phyloP scores from a whole-genome alignment of 352 stramenopile genomes.

The Globisporangium spinosum region DNA sequence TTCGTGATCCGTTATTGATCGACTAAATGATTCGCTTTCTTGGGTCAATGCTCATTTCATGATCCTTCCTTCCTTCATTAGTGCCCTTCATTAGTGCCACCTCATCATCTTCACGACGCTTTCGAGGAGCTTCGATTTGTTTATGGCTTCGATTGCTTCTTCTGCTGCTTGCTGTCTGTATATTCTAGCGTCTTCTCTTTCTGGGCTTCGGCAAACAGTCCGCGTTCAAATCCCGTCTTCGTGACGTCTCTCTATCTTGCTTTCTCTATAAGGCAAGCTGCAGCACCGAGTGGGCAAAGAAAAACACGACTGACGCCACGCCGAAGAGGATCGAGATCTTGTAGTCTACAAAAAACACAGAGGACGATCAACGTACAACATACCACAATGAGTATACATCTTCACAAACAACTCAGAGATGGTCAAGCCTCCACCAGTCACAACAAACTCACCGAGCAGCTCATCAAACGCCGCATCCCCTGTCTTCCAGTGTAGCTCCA shows the following conservation, averaged over 20 bases:
- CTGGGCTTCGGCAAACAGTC: not conserved
- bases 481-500: conserved; percentile 61
- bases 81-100: not conserved
- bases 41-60: not conserved
- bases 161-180: not conserved
- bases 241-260: not conserved
- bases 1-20: not conserved
- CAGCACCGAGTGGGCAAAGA: conserved; percentile 65
- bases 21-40: not conserved
- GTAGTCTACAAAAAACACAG: conserved; percentile 47
- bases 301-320: conserved; percentile 49
- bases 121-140: not conserved
- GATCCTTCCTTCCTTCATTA: not conserved
- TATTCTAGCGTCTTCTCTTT: not conserved
- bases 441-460: conserved; percentile 54
- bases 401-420: not conserved
- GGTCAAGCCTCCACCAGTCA: not conserved
- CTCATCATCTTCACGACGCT: not conserved
- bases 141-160: not conserved
- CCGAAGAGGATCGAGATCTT: conserved; percentile 80
- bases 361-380: not conserved
- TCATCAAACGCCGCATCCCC: conserved; percentile 54
- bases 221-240: not conserved
- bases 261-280: conserved; percentile 38
- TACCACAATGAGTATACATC: not conserved